phyloP scores from a whole-genome alignment of 169 alveolate species.

The Plasmodium malariae region DNA sequence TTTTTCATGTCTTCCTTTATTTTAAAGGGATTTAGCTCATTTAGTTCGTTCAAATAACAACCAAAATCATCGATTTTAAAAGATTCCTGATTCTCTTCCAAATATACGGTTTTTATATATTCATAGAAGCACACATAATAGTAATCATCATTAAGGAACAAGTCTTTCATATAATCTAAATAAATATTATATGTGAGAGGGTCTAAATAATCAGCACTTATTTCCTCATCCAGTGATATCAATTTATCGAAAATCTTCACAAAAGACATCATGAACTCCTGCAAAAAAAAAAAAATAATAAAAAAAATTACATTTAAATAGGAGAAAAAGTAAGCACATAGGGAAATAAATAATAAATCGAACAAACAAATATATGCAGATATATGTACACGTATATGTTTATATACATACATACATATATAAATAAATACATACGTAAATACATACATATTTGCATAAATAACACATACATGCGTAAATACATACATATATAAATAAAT shows the following conservation, averaged over 20 bases:
- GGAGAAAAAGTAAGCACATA: not conserved
- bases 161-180: slow-evolving; percentile 46
- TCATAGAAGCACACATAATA: slow-evolving; percentile 63
- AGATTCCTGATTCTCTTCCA: slow-evolving; percentile 10
- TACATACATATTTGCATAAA: not conserved
- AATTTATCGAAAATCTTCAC: slow-evolving; percentile 49
- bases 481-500: no score
- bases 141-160: slow-evolving; percentile 61
- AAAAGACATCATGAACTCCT: slow-evolving; percentile 72
- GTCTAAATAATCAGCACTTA: slow-evolving; percentile 27
- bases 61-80: slow-evolving; percentile 21
- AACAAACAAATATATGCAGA: not conserved
- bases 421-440: not conserved
- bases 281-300: slow-evolving; percentile 5
- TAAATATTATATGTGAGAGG: slow-evolving; percentile 42
- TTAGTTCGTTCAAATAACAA: slow-evolving; percentile 35
- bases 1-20: slow-evolving; percentile 27
- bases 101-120: slow-evolving; percentile 26
- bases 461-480: no score
- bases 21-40: slow-evolving; percentile 39
- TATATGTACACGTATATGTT: not conserved
- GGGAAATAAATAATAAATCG: not conserved
- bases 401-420: not conserved
- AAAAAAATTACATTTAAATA: not conserved
- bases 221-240: slow-evolving; percentile 30